Base-by-base conservation (phyloP, 257 asterid genomes). In the Verbascum thapsus region DNA sequence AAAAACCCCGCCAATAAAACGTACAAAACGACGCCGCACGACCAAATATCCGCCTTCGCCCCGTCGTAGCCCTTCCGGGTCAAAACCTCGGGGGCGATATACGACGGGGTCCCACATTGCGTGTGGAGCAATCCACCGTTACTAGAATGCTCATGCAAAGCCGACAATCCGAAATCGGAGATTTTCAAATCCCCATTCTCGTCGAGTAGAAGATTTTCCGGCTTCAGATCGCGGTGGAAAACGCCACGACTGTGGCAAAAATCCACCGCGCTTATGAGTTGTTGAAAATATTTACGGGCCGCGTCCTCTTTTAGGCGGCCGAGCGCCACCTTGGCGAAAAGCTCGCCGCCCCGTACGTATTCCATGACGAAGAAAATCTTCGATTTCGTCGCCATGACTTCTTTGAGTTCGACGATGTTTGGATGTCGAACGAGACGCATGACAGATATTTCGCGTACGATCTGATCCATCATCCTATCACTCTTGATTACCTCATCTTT, bases 401-500 rank as follows among this genome's bases (percentile, higher is more conserved):
- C 89, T 50, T 74, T 77, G 58, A 85, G 75, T 1, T 76, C 77
- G 1, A 76, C 94, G 10, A 85, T 63, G 74, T 85, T 80, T 0
- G 87, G 87, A 60, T 85, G 94, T 51, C 85, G 83, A 10, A 82
- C 87, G 8, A 76, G 85, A n/a, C 79, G 80, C 88, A 80, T 82
- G 26, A 77, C 83, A 1, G 88, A 69, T 53, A 85, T 85, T 52
- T 85, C 94, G 8, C 87, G 77, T 4, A 61, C 53, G 72, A 85
- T 82, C 57, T 75, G 87, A 55, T 82, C 86, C 81, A 73, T 78
- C 79, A 82, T 80, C 4, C 63, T 72, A 58, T 84, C 85, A 62
- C 44, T 54, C 61, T 61, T 72, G 35, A 64, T 76, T 7, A 78
- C 83, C 19, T 73, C 74, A 34, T 75, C 83, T 50, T 85, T 85